Conservation (phyloP, 2,329 filamentous ascomycete species). For the Pyricularia grisea region DNA sequence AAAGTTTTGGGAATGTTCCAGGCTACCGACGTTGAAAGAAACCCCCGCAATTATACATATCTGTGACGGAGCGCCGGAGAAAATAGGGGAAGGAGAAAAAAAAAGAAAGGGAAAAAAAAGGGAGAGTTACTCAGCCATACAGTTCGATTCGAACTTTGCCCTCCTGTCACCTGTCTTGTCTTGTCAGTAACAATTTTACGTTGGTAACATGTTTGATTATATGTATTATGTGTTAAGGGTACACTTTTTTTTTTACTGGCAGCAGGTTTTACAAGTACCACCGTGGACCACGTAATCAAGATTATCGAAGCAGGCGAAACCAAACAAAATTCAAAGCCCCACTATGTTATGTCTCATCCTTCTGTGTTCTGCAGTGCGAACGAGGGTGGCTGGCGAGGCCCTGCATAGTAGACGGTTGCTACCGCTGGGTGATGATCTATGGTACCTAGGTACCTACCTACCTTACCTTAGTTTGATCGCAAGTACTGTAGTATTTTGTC, state of each 20-base stretch:
- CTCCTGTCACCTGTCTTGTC: not conserved
- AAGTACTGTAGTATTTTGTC: too few species aligned
- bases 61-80: not conserved
- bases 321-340: not conserved
- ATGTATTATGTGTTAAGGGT: not conserved
- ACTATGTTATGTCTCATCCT: not conserved
- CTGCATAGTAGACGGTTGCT: too few species aligned
- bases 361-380: not conserved
- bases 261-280: too few species aligned
- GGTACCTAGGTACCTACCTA: too few species aligned
- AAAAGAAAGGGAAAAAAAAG: too few species aligned
- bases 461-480: too few species aligned
- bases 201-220: not conserved
- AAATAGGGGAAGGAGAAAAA: not conserved
- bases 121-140: not conserved
- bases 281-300: too few species aligned
- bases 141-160: not conserved
- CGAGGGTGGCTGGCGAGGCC: not conserved
- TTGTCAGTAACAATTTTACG: not conserved
- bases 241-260: not conserved
- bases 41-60: not conserved
- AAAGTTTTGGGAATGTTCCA: not conserved
- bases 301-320: not conserved
- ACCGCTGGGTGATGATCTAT: too few species aligned
- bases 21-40: not conserved